Conservation (phyloP, 306 rosid genomes). For the Castanopsis chinensis region DNA sequence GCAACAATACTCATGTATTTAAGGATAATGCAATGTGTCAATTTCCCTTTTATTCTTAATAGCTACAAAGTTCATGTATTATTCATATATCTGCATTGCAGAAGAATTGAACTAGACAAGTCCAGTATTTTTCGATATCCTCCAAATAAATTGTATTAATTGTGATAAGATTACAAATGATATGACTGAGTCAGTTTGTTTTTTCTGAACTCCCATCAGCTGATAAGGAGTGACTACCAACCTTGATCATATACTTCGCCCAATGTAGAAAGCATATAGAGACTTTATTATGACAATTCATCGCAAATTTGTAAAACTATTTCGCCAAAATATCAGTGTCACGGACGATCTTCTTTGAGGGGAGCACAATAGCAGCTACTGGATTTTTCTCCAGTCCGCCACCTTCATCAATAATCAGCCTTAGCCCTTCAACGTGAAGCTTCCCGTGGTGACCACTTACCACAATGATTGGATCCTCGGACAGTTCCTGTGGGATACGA, state of each 20-base stretch:
- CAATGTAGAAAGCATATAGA: neutral
- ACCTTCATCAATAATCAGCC: slow-evolving; percentile 80
- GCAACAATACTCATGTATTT: too few relatives aligned
- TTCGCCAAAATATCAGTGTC: slow-evolving; percentile 51
- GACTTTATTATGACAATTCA: neutral
- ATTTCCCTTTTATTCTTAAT: too few relatives aligned
- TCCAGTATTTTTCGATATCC: neutral
- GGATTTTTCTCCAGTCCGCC: slow-evolving; percentile 62
- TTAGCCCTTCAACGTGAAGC: slow-evolving; percentile 65
- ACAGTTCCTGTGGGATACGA: slow-evolving; percentile 52
- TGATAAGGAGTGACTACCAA: neutral
- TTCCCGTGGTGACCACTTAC: slow-evolving; percentile 93
- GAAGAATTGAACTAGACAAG: neutral
- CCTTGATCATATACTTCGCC: neutral
- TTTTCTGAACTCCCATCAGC: neutral
- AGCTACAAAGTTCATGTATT: too few relatives aligned
- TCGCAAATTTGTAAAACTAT: slow-evolving; percentile 23
- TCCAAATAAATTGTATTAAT: neutral
- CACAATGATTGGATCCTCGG: slow-evolving; percentile 48
- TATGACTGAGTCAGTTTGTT: neutral
- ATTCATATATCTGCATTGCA: too few relatives aligned
- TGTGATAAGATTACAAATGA: neutral
- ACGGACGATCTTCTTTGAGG: slow-evolving; percentile 66
- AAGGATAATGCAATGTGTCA: too few relatives aligned
- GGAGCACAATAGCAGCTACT: slow-evolving; percentile 79